Conservation (phyloP, 2,329 filamentous ascomycete species). For the Neoscytalidium dimidiatum region DNA sequence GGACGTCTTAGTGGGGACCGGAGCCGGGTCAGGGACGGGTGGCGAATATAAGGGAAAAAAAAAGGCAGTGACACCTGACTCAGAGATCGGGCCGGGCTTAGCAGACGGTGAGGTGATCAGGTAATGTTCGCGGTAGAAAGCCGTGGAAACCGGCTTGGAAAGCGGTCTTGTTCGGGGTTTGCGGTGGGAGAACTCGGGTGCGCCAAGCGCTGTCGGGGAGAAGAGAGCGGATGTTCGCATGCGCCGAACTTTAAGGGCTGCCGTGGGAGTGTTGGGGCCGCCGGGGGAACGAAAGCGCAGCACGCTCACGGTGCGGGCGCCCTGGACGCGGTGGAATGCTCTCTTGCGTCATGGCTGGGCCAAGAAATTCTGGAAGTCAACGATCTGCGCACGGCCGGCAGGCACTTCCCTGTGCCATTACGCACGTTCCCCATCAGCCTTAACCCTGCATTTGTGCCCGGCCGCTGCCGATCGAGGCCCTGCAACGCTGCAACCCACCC, state of each 20-base stretch:
- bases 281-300: conserved; percentile 5
- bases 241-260: conserved; percentile 18
- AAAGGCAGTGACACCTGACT: conserved; percentile 17
- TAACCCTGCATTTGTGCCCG: conserved; percentile 18
- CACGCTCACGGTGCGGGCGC: not conserved
- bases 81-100: conserved; percentile 16
- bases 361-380: conserved; percentile 18
- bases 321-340: conserved; percentile 10
- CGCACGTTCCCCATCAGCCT: conserved; percentile 5
- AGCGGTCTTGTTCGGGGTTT: not conserved
- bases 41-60: conserved; percentile 21
- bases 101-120: conserved; percentile 13
- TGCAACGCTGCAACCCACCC: conserved; percentile 5
- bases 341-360: conserved; percentile 17
- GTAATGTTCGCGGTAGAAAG: conserved; percentile 13
- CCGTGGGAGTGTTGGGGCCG: not conserved
- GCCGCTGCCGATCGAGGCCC: conserved; percentile 16
- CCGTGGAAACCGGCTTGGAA: conserved; percentile 7
- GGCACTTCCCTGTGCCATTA: conserved; percentile 5
- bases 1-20: conserved; percentile 14
- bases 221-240: not conserved
- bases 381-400: conserved; percentile 12
- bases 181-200: not conserved
- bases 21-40: conserved; percentile 20
- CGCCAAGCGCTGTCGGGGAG: conserved; percentile 4